Conservation (phyloP, 2,329 filamentous ascomycete species). For the Dactylellina haptotyla region DNA sequence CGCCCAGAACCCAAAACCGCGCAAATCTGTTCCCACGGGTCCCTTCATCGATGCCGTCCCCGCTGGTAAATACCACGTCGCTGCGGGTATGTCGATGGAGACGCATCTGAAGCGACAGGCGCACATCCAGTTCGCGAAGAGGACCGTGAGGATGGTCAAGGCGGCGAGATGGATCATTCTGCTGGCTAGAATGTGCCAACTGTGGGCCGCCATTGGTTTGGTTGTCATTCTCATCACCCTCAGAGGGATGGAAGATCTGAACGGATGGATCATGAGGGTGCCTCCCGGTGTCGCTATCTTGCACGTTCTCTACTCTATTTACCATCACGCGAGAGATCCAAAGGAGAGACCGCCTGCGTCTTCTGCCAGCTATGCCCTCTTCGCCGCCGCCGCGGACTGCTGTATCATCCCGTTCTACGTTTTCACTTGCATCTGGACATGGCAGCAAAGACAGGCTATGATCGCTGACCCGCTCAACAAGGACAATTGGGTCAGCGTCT, state of each 20-base stretch:
- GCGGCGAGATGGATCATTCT: conserved; percentile 68
- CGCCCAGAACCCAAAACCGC: conserved; percentile 35
- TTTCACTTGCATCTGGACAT: conserved; percentile 69
- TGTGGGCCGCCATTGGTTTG: conserved; percentile 76
- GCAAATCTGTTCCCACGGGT: conserved; percentile 23
- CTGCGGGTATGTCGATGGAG: conserved; percentile 47
- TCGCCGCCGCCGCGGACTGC: conserved; percentile 78
- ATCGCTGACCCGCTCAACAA: conserved; percentile 24
- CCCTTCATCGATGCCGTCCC: conserved; percentile 48
- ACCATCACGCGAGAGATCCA: conserved; percentile 78
- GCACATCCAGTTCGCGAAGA: conserved; percentile 36
- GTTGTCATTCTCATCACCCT: conserved; percentile 82
- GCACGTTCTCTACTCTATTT: conserved; percentile 80
- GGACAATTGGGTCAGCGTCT: conserved; percentile 61
- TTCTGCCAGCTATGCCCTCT: conserved; percentile 88
- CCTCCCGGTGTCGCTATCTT: conserved; percentile 79
- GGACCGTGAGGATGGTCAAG: conserved; percentile 37
- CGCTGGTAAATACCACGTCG: conserved; percentile 35
- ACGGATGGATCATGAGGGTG: conserved; percentile 80
- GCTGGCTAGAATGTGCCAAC: conserved; percentile 72
- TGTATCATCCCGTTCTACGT: conserved; percentile 72
- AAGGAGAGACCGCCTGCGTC: conserved; percentile 78
- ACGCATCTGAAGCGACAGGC: conserved; percentile 48
- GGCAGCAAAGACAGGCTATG: conserved; percentile 65
- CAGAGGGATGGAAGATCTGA: conserved; percentile 71